These are phyloP conservation scores for Rhizophagus sp. DNA, from an alignment of 192 early-diverging fungal species.

Conservation along the genomic window DNA sequence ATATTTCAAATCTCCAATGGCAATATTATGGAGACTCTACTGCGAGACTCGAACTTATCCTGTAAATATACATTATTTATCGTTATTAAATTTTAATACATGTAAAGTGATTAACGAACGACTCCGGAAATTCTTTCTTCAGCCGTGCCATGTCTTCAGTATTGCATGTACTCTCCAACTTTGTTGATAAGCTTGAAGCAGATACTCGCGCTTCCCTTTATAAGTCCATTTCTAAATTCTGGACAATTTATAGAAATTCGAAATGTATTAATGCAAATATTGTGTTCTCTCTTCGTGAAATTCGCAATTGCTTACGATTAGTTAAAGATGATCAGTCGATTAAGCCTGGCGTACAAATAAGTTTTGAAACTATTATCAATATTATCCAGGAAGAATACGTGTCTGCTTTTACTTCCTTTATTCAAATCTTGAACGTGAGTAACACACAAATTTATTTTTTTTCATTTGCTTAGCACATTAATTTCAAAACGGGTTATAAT, in stretches of 20 bases:
- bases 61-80: not conserved
- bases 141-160: not conserved
- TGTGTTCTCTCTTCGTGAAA: not conserved
- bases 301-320: not conserved
- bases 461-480: too few species aligned
- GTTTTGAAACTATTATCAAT: too few species aligned
- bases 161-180: not conserved
- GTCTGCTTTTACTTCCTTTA: too few species aligned
- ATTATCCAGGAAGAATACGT: too few species aligned
- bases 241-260: not conserved
- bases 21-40: not conserved
- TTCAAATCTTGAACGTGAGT: too few species aligned
- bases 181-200: not conserved
- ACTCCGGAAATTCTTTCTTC: not conserved
- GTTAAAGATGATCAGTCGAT: not conserved
- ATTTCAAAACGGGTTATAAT: not conserved
- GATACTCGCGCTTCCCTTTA: not conserved
- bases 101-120: too few species aligned
- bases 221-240: not conserved
- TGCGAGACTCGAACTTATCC: not conserved
- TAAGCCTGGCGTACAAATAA: too few species aligned
- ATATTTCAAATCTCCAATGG: not conserved
- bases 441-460: too few species aligned
- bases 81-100: too few species aligned
- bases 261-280: not conserved